Evolutionary conservation across 2,329 filamentous ascomycete species (phyloP), one percentile per base, ranked within the genome.

Genomic region (Verruconis gallopava): DNA sequence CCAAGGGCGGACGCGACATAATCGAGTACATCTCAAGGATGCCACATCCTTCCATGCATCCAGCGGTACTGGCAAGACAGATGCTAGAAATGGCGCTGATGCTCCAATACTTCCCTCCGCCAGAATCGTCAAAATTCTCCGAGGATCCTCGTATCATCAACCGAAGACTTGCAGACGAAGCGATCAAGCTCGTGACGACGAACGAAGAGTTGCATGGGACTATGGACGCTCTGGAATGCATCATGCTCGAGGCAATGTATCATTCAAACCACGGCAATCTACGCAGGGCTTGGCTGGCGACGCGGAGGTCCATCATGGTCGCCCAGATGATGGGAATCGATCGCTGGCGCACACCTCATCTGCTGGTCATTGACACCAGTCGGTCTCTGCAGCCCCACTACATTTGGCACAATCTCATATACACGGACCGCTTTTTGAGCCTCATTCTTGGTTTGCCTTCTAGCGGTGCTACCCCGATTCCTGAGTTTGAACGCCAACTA

Each of bases 281-380:
- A n/a, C 57, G 63, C 9, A 54, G 55, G 3, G 53, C 55, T 0
- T 68, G 62, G 64, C 32, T 62, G 4, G 52, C 56, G 1, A 47
- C 50, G 17, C 58, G 64, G 3, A 52, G 62, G 37, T 64, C 64
- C 0, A 55, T 66, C 49, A 47, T 45, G 0, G 44, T 62, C 2
- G 66, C 63, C 0, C 65, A 69, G 47, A 43, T 65, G 21, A 57
- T 68, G 53, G 61, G 59, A 0, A 42, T 69, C 2, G 55, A 68
- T 44, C 57, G 53, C 14, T n/a, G 9, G n/a, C 11, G 15, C 6
- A 25, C 21, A 5, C 37, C 11, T 13, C 38, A 17, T 15, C 13
- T 42, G 21, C 34, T 18, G 30, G 15, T 15, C 3, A 33, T 44
- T 18, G 38, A 42, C 18, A 21, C 38, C 4, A 36, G 30, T 13